Percentiles rank a stretch among this genome's conserved stretches.
phyloP scores from a whole-genome alignment of 2,329 filamentous ascomycete genomes.

The Didymella pinodella region DNA sequence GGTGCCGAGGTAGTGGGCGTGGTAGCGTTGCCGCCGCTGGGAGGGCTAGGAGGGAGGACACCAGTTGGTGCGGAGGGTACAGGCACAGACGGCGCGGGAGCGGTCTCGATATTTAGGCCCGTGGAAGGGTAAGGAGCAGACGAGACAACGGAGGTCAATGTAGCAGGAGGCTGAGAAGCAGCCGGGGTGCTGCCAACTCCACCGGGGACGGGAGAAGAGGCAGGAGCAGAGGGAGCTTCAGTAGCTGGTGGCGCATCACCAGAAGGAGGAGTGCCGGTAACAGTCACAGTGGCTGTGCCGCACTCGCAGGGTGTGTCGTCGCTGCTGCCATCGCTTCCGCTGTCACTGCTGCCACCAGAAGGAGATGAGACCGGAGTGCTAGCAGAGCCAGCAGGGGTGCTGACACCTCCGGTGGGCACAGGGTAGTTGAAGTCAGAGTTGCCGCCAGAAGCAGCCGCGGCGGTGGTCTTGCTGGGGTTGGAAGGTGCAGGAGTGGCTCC shows the following conservation, averaged over 20 bases:
- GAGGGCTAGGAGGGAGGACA: constrained; percentile 23
- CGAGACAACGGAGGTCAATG: constrained; percentile 15
- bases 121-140: constrained; percentile 33
- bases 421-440: constrained; percentile 29
- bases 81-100: constrained; percentile 34
- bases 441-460: constrained; percentile 13
- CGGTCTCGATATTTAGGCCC: constrained; percentile 41
- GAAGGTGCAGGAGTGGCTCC: constrained; percentile 14
- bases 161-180: constrained; percentile 12
- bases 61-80: constrained; percentile 35
- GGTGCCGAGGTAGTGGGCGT: constrained; percentile 23
- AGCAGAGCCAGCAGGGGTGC: constrained; percentile 11
- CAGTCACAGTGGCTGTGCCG: constrained; percentile 39
- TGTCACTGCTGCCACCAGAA: constrained; percentile 1
- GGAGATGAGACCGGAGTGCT: constrained; percentile 8
- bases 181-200: constrained; percentile 16
- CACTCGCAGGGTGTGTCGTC: constrained; percentile 36
- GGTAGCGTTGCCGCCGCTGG: constrained; percentile 30
- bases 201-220: constrained; percentile 16
- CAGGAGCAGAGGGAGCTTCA: constrained; percentile 23
- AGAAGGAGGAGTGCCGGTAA: constrained; percentile 41
- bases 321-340: not conserved
- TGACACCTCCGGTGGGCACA: constrained; percentile 17
- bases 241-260: constrained; percentile 27
- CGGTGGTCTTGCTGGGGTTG: constrained; percentile 10